Evolutionary conservation across 2,329 filamentous ascomycete genomes (phyloP).

Genomic region (Fusarium abutilonis): DNA sequence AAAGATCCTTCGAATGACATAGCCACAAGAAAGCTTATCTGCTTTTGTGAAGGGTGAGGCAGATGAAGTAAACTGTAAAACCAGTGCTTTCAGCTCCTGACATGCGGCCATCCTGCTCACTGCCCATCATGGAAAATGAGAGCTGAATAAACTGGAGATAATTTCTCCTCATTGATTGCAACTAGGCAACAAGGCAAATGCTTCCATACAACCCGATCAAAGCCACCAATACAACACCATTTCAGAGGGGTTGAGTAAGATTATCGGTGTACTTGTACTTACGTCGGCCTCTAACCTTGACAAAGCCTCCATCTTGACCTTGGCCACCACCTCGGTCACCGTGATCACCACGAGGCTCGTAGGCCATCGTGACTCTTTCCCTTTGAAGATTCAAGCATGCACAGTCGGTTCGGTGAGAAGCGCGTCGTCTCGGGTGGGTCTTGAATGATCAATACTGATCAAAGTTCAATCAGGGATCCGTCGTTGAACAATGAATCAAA

Average conservation of each 20-base stretch:
- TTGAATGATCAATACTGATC: constrained; percentile 8
- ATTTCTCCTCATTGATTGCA: constrained; percentile 14
- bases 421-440: constrained; percentile 37
- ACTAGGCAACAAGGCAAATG: constrained; percentile 22
- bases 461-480: constrained; percentile 5
- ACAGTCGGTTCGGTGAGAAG: constrained; percentile 26
- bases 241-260: constrained; percentile 2
- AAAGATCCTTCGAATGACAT: neutral
- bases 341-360: constrained; percentile 63
- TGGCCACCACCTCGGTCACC: constrained; percentile 53
- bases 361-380: constrained; percentile 57
- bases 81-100: too few species aligned
- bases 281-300: constrained; percentile 63
- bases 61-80: too few species aligned
- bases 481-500: neutral
- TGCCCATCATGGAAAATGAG: neutral
- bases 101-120: neutral
- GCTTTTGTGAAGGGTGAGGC: too few species aligned
- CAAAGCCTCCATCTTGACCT: constrained; percentile 57
- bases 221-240: neutral
- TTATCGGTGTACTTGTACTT: constrained; percentile 53
- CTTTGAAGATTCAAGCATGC: constrained; percentile 41
- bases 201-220: neutral
- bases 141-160: neutral
- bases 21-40: too few species aligned